phyloP scores from a whole-genome alignment of 768 basidiomycete genomes.

The Gloeostereum incarnatum region DNA sequence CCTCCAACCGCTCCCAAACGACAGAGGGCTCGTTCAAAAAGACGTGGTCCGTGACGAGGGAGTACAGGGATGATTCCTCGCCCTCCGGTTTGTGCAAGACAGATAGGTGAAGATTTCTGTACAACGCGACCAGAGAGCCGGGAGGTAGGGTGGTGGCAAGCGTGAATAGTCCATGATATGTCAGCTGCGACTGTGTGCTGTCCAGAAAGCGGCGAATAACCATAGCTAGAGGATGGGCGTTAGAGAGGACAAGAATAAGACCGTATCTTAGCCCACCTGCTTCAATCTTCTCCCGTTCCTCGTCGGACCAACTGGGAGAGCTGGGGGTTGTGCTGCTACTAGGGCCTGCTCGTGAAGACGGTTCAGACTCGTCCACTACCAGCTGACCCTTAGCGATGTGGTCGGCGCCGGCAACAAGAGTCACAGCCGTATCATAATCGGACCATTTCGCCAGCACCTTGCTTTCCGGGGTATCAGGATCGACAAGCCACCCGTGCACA shows the following conservation, averaged over 20 bases:
- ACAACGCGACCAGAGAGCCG: slow-evolving; percentile 66
- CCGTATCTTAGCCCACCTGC: slow-evolving; percentile 43
- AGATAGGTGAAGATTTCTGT: slow-evolving; percentile 84
- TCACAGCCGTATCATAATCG: slow-evolving; percentile 71
- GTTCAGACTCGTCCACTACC: slow-evolving; percentile 28
- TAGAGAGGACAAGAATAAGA: not conserved
- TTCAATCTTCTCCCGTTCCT: slow-evolving; percentile 54
- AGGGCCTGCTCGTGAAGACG: slow-evolving; percentile 11
- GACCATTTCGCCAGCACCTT: slow-evolving; percentile 37
- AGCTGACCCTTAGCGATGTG: slow-evolving; percentile 57
- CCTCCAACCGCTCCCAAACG: slow-evolving; percentile 88
- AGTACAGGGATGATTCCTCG: slow-evolving; percentile 50
- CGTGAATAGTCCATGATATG: slow-evolving; percentile 80
- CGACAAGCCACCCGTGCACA: slow-evolving; percentile 87
- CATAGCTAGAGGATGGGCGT: slow-evolving; percentile 36
- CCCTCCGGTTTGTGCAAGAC: slow-evolving; percentile 62
- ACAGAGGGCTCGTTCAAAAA: slow-evolving; percentile 72
- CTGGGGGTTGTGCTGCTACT: slow-evolving; percentile 16
- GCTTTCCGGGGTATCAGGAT: slow-evolving; percentile 55
- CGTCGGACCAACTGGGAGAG: slow-evolving; percentile 29
- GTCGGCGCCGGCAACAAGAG: slow-evolving; percentile 72
- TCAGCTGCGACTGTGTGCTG: slow-evolving; percentile 69
- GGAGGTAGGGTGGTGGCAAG: slow-evolving; percentile 56
- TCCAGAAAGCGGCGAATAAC: slow-evolving; percentile 62
- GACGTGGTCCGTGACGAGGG: slow-evolving; percentile 78